Conservation (phyloP, 2,329 filamentous ascomycete genomes). For the Endocalyx cinctus region DNA sequence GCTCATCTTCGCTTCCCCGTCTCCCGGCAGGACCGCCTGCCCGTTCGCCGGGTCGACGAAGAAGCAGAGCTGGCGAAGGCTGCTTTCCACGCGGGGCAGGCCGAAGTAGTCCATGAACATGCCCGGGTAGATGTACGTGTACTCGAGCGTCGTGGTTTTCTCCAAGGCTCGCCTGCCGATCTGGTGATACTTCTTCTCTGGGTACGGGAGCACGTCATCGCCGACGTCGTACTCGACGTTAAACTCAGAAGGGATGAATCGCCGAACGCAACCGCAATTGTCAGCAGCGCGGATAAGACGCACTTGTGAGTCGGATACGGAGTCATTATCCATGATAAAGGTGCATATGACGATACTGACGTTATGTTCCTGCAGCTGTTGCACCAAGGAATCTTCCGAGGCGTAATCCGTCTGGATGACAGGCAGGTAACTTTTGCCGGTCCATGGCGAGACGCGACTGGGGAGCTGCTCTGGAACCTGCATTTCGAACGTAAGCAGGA, state of each 20-base stretch:
- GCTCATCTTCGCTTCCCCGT: slow-evolving; percentile 26
- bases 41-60: slow-evolving; percentile 24
- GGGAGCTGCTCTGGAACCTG: slow-evolving; percentile 8
- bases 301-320: slow-evolving; percentile 26
- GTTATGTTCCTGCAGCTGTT: slow-evolving; percentile 14
- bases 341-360: slow-evolving; percentile 29
- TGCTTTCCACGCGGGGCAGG: slow-evolving; percentile 19
- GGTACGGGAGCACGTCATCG: slow-evolving; percentile 28
- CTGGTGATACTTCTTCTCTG: slow-evolving; percentile 27
- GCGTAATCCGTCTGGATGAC: slow-evolving; percentile 25
- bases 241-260: slow-evolving; percentile 34
- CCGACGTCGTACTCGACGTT: slow-evolving; percentile 32
- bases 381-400: slow-evolving; percentile 14
- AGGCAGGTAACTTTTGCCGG: slow-evolving; percentile 15
- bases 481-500: slow-evolving; percentile 4
- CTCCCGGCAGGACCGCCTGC: slow-evolving; percentile 23
- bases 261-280: slow-evolving; percentile 20
- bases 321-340: slow-evolving; percentile 25
- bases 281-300: slow-evolving; percentile 29
- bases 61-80: slow-evolving; percentile 24
- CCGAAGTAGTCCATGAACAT: slow-evolving; percentile 35
- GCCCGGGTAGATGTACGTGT: slow-evolving; percentile 28
- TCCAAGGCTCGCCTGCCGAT: slow-evolving; percentile 23
- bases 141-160: slow-evolving; percentile 26
- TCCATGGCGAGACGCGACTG: slow-evolving; percentile 15